Conservation (phyloP, 768 basidiomycete genomes). For the Austroboletus festivus region DNA sequence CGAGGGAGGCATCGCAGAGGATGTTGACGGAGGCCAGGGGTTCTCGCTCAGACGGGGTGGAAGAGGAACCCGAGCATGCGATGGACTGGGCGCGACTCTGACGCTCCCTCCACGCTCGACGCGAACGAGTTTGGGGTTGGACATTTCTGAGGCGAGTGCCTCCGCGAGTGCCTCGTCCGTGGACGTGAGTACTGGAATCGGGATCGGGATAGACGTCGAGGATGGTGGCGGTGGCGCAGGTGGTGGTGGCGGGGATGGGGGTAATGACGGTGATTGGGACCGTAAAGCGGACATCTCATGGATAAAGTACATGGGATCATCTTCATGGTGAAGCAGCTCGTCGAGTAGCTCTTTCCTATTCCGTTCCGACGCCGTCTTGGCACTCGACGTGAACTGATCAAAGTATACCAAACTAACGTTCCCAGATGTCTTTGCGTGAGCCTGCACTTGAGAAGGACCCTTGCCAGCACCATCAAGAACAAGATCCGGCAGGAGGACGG, state of each 20-base stretch:
- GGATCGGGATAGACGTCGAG: conserved; percentile 22
- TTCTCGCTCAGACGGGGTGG: conserved; percentile 22
- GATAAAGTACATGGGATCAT: conserved; percentile 68
- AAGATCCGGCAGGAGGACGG: too few relatives aligned
- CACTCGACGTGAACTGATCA: conserved; percentile 55
- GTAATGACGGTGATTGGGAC: too few relatives aligned
- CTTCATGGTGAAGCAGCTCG: conserved; percentile 63
- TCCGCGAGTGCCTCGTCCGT: conserved; percentile 38
- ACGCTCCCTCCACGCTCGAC: conserved; percentile 7
- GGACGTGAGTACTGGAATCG: conserved; percentile 30
- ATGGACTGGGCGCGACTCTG: conserved; percentile 8
- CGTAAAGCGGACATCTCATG: not conserved
- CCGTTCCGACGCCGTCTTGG: conserved; percentile 51
- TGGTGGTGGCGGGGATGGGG: too few relatives aligned
- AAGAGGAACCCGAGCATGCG: conserved; percentile 15
- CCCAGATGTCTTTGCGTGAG: not conserved
- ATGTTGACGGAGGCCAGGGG: conserved; percentile 19
- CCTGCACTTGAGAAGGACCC: not conserved
- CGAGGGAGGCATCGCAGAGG: conserved; percentile 16
- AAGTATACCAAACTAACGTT: conserved; percentile 49
- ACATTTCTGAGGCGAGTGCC: conserved; percentile 34
- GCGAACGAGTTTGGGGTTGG: conserved; percentile 8
- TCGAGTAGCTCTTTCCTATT: conserved; percentile 55
- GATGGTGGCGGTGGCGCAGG: not conserved
- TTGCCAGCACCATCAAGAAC: not conserved